Base-by-base conservation (phyloP, 805 yeast genomes). In the Pichia deserticola region DNA sequence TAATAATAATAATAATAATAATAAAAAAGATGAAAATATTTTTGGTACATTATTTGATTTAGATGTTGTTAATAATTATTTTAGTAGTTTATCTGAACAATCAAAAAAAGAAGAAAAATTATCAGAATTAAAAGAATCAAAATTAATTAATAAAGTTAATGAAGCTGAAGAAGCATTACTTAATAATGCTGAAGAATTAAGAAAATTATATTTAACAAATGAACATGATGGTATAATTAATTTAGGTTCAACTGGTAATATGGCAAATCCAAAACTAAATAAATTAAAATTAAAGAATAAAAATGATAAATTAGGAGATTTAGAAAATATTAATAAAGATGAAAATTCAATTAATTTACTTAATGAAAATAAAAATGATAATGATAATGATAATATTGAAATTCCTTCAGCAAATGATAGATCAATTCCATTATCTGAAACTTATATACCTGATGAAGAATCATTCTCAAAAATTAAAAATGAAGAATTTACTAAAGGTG, bases 401-500 rank as follows among this genome's bases (percentile, higher is more conserved):
- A 20, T 2, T 20, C 20, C 20, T 20, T 20, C 20, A 20, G 20
- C 20, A 20, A 20, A 60, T 32, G 68, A 64, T 49, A 54, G 68
- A 50, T 52, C 63, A 3, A 54, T 62, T 13, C 66, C 67, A 13
- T 48, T 61, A 13, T 55, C 66, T 1, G 56, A 57, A 12, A 47
- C 57, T 20, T 54, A 55, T 35, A 56, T 63, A 11, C 63, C 64
- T n/a, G 55, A 62, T 9, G 62, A 54, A 35, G 64, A 64, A 36
- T 51, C 60, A 1, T 54, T 64, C 13, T 54, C 54, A 27, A 61
- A 57, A 41, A 60, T 64, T 40, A 60, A 55, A 28, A 51, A 64
- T 7, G 63, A 60, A 28, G 62, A 62, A 36, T 61, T 64, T 13
- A 47, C 60, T 11, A 61, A 62, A 44, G 68, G 68, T 40, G 68